These are phyloP conservation scores for Naumovozyma dairenensis DNA, from an alignment of 805 yeast genomes.

Conservation along the genomic window DNA sequence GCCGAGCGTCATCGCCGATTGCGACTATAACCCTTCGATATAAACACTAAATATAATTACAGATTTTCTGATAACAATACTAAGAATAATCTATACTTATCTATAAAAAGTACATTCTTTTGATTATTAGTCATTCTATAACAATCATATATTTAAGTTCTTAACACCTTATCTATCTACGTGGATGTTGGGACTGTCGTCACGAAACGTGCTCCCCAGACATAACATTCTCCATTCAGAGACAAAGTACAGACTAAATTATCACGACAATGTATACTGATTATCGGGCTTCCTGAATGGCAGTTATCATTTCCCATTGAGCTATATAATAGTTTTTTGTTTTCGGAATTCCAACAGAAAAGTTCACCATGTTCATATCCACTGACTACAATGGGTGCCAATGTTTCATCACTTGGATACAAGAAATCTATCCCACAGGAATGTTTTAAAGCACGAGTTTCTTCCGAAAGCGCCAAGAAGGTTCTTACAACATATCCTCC, in stretches of 20 bases:
- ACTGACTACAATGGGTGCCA: slow-evolving; percentile 19
- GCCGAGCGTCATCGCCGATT: no score
- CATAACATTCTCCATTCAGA: slow-evolving; percentile 20
- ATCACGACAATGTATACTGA: slow-evolving; percentile 15
- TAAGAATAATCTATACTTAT: no score
- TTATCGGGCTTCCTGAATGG: slow-evolving; percentile 14
- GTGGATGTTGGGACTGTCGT: no score
- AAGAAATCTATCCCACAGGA: slow-evolving; percentile 25
- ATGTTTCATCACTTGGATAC: slow-evolving; percentile 12
- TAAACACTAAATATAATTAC: no score
- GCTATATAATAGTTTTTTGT: slow-evolving; percentile 14
- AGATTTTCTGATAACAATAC: no score
- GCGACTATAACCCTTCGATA: no score
- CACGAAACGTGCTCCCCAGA: no score
- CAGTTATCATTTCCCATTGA: slow-evolving; percentile 5
- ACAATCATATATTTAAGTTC: no score
- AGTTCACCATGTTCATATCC: slow-evolving; percentile 24
- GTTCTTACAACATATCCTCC: slow-evolving; percentile 73
- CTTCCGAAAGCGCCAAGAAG: slow-evolving; percentile 23
- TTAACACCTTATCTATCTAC: no score
- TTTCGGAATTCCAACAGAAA: slow-evolving; percentile 20
- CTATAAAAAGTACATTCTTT: no score
- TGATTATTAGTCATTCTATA: no score
- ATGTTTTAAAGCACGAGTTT: slow-evolving; percentile 9
- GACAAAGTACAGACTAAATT: slow-evolving; percentile 19